Evolutionary conservation across 2,329 filamentous ascomycete species (phyloP), one percentile per base, ranked within the genome.

Genomic region (Ophiognomonia clavigignenti-juglandacearum): DNA sequence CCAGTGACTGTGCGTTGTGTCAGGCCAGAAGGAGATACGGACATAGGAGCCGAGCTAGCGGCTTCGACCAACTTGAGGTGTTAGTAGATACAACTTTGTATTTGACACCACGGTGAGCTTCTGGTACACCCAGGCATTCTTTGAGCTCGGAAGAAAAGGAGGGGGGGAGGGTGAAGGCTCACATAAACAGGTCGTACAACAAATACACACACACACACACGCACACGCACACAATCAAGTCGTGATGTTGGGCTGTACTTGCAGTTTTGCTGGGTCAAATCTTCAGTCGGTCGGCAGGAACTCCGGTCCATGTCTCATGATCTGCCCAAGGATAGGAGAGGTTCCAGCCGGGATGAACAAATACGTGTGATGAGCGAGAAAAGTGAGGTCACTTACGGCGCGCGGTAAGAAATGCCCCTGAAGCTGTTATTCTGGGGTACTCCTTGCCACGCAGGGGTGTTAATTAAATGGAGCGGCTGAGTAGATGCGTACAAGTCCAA

Each of bases 251-350:
- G 16, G 26, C 18, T 9, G n/a, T 14, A 34, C 34, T 20, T 16
- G 16, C 18, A 26, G 14, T 19, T 22, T 20, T n/a, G 13, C 23
- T 35, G 27, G 16, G 27, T 18, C n/a, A 18, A 22, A 10, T 27
- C 22, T 43, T 34, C 31, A 23, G 43, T 23, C 36, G 36, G 35
- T 39, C 29, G 10, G n/a, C n/a, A 34, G 36, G 19, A 10, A 32
- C 43, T 26, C 43, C 43, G 36, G 31, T n/a, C 11, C 18, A 20
- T 32, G 43, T 45, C 43, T 45, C 43, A 45, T 24, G 43, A 45
- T 39, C 27, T 35, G 43, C 35, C 36, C 19, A 34, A 45, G 43
- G 43, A 35, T 34, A 43, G 39, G 39, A 29, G 39, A 31, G n/a
- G 39, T 31, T 40, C 39, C 39, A 40, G n/a, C 8, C 16, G 39